A percentile compares a stretch with the other conserved stretches of the same genome.
Conservation (phyloP, 148 eudicot species). For the Oxyria digyna region DNA sequence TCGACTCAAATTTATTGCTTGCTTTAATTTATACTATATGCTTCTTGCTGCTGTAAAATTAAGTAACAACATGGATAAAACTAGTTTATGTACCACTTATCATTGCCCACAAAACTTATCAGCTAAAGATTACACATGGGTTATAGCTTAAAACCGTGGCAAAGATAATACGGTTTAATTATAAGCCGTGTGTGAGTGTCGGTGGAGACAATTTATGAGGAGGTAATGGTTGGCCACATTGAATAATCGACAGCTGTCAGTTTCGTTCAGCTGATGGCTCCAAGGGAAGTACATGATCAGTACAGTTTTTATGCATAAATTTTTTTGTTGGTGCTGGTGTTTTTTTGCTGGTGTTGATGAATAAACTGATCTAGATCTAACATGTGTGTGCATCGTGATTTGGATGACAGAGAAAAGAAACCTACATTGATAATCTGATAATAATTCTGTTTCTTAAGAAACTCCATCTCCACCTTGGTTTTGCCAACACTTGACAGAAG, state of each 20-base stretch:
- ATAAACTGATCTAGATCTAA: neutral
- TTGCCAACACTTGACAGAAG: slow-evolving; percentile 3
- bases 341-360: neutral
- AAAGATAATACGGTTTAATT: neutral
- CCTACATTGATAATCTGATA: neutral
- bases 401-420: neutral
- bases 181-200: neutral
- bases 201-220: neutral
- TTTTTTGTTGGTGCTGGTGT: too few species aligned
- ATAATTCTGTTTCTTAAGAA: neutral
- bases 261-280: neutral
- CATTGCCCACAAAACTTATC: neutral
- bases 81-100: neutral
- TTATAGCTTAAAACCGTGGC: neutral
- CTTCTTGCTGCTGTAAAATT: neutral
- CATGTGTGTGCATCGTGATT: neutral
- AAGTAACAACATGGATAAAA: too few species aligned
- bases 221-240: neutral
- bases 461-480: neutral
- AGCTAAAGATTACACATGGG: neutral
- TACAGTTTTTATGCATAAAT: neutral
- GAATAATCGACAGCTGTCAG: neutral
- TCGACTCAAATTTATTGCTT: slow-evolving; percentile 1
- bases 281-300: neutral
- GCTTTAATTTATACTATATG: neutral